Conservation (phyloP, 371 early-diverging fungal species). For the Smittium mucronatum region DNA sequence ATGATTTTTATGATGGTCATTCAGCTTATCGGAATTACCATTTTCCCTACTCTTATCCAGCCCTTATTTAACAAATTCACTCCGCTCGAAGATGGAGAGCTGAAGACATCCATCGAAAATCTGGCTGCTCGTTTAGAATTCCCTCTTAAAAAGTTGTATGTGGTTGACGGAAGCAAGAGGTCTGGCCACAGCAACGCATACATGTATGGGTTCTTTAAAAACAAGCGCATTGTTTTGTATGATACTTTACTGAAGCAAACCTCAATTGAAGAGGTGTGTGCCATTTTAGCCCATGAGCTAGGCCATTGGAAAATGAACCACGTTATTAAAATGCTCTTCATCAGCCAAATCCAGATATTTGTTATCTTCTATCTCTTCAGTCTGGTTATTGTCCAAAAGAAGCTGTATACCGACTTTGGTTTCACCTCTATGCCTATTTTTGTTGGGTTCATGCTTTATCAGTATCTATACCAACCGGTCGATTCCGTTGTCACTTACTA, state of each 20-base stretch:
- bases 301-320: constrained; percentile 95
- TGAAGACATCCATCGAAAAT: constrained; percentile 70
- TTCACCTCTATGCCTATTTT: constrained; percentile 61
- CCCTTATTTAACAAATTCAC: constrained; percentile 96
- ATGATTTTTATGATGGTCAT: constrained; percentile 78
- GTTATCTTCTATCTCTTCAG: constrained; percentile 75
- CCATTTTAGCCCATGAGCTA: constrained; percentile 93
- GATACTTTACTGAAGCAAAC: constrained; percentile 89
- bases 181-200: constrained; percentile 95
- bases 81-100: constrained; percentile 72
- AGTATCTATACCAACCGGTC: constrained; percentile 61
- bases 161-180: constrained; percentile 93
- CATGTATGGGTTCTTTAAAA: constrained; percentile 90
- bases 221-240: constrained; percentile 94
- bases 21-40: constrained; percentile 76
- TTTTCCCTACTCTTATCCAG: constrained; percentile 92
- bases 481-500: constrained; percentile 62
- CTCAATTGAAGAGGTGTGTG: constrained; percentile 74
- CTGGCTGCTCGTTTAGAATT: constrained; percentile 79
- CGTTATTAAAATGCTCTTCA: constrained; percentile 53
- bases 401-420: constrained; percentile 75
- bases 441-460: constrained; percentile 81
- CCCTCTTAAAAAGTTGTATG: constrained; percentile 87
- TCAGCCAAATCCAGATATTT: constrained; percentile 66
- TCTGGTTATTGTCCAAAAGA: constrained; percentile 47